Evolutionary conservation across 208 protist genomes (phyloP).

Genomic region (Trypanosoma brucei): DNA sequence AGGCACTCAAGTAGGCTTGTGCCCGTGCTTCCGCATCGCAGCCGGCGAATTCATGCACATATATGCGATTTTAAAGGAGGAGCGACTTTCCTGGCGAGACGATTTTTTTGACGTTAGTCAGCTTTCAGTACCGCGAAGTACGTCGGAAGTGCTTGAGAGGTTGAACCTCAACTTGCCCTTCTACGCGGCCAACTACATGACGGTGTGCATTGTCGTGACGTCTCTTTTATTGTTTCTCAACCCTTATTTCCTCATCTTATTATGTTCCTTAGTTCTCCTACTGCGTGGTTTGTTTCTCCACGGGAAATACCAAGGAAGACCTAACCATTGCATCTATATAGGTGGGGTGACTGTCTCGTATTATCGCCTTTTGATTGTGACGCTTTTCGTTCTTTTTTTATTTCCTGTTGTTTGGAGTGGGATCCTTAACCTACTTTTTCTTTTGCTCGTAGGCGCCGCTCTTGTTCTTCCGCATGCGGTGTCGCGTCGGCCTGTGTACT

Average conservation of each 20-base stretch:
- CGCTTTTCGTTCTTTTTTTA: slow-evolving; percentile 27
- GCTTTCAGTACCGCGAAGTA: slow-evolving; percentile 42
- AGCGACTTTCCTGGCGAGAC: slow-evolving; percentile 63
- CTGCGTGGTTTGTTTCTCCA: slow-evolving; percentile 37
- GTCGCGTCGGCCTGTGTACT: slow-evolving; percentile 63
- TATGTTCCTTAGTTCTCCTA: slow-evolving; percentile 30
- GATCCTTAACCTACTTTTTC: slow-evolving; percentile 27
- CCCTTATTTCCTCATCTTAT: slow-evolving; percentile 43
- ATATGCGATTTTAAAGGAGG: slow-evolving; percentile 32
- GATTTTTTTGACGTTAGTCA: slow-evolving; percentile 61
- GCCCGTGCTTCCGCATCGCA: background rate
- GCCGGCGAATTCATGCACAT: slow-evolving; percentile 2
- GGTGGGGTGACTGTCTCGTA: slow-evolving; percentile 41
- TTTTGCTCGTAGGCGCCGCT: slow-evolving; percentile 44
- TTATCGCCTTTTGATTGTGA: slow-evolving; percentile 35
- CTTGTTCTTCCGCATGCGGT: slow-evolving; percentile 74
- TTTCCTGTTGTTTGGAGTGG: slow-evolving; percentile 48
- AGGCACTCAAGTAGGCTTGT: too few relatives aligned
- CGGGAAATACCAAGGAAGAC: slow-evolving; percentile 23
- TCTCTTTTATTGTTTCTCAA: slow-evolving; percentile 63
- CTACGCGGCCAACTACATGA: slow-evolving; percentile 74
- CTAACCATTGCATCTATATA: slow-evolving; percentile 23
- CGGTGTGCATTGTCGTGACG: slow-evolving; percentile 54
- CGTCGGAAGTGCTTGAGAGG: slow-evolving; percentile 37
- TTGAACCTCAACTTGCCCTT: slow-evolving; percentile 84